phyloP scores from a whole-genome alignment of 2,329 filamentous ascomycete genomes.

The Arthroderma uncinatum region DNA sequence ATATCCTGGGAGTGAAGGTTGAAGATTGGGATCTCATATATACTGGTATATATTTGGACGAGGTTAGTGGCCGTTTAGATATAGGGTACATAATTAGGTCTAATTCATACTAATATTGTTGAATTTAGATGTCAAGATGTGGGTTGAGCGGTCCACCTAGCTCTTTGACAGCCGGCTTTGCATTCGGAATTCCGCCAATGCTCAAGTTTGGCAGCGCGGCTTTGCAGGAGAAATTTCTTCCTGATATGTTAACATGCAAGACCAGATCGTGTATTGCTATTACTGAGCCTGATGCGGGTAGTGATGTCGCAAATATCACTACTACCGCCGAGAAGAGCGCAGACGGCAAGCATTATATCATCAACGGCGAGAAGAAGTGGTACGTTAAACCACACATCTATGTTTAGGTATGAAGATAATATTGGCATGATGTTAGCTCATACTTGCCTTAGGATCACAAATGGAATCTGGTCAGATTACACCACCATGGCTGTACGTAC shows the following conservation, averaged over 20 bases:
- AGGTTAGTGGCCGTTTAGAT: slow-evolving; percentile 32
- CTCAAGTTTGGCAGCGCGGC: slow-evolving; percentile 54
- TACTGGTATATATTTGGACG: slow-evolving; percentile 58
- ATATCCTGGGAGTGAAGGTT: slow-evolving; percentile 55
- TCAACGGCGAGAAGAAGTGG: slow-evolving; percentile 74
- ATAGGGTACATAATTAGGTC: not conserved
- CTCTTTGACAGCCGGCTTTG: slow-evolving; percentile 59
- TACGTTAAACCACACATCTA: slow-evolving; percentile 10
- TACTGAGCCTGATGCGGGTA: slow-evolving; percentile 63
- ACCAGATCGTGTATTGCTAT: slow-evolving; percentile 66
- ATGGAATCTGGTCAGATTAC: slow-evolving; percentile 59
- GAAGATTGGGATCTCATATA: slow-evolving; percentile 67
- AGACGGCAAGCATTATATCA: slow-evolving; percentile 56
- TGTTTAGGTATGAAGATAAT: slow-evolving; percentile 17
- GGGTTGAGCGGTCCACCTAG: slow-evolving; percentile 54
- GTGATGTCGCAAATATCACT: slow-evolving; percentile 61
- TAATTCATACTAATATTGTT: not conserved
- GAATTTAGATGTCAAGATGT: slow-evolving; percentile 47
- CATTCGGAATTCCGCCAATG: slow-evolving; percentile 61
- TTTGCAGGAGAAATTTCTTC: slow-evolving; percentile 56
- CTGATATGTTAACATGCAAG: slow-evolving; percentile 54
- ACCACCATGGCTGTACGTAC: slow-evolving; percentile 63
- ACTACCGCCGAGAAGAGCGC: slow-evolving; percentile 53
- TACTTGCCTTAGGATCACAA: slow-evolving; percentile 46
- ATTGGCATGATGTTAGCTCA: not conserved